These are phyloP conservation scores for Streptanthus diversifolius DNA, from an alignment of 345 rosid species.

Conservation along the genomic window DNA sequence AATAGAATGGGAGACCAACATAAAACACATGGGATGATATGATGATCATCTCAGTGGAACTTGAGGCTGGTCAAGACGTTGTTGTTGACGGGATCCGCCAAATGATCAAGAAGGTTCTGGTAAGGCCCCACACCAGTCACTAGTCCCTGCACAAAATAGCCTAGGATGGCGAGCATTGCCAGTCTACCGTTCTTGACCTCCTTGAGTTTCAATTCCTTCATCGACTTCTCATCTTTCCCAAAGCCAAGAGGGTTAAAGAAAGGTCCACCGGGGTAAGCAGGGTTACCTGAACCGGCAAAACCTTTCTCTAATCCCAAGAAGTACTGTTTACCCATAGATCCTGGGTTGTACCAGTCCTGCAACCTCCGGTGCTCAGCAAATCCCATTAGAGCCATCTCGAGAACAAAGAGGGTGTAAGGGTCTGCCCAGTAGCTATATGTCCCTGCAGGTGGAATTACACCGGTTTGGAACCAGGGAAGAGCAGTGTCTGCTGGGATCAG, in stretches of 20 bases:
- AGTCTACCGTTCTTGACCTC: slow-evolving; percentile 92
- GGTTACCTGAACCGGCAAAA: slow-evolving; percentile 82
- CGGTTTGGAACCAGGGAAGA: slow-evolving; percentile 94
- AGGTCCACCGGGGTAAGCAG: slow-evolving; percentile 91
- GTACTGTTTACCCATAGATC: slow-evolving; percentile 90
- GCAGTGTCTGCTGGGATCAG: slow-evolving; percentile 81
- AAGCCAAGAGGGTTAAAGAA: slow-evolving; percentile 90
- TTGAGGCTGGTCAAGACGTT: slow-evolving; percentile 89
- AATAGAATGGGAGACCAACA: slow-evolving; percentile 12
- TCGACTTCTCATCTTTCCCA: slow-evolving; percentile 81
- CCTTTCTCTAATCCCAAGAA: slow-evolving; percentile 85
- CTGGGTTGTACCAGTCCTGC: slow-evolving; percentile 91
- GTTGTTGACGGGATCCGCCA: slow-evolving; percentile 96
- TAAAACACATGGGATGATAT: not conserved
- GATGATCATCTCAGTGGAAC: slow-evolving; percentile 55
- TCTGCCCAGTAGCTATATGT: slow-evolving; percentile 98
- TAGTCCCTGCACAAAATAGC: slow-evolving; percentile 69
- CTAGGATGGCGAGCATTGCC: slow-evolving; percentile 88
- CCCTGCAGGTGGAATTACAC: slow-evolving; percentile 96
- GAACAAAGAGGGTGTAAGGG: slow-evolving; percentile 76
- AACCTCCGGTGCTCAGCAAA: slow-evolving; percentile 95
- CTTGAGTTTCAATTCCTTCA: slow-evolving; percentile 90
- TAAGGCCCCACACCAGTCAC: slow-evolving; percentile 93
- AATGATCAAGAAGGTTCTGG: slow-evolving; percentile 92
- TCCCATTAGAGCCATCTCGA: slow-evolving; percentile 94